These are phyloP conservation scores for Podospora comata DNA, from an alignment of 495 filamentous ascomycete species.

Conservation along the genomic window DNA sequence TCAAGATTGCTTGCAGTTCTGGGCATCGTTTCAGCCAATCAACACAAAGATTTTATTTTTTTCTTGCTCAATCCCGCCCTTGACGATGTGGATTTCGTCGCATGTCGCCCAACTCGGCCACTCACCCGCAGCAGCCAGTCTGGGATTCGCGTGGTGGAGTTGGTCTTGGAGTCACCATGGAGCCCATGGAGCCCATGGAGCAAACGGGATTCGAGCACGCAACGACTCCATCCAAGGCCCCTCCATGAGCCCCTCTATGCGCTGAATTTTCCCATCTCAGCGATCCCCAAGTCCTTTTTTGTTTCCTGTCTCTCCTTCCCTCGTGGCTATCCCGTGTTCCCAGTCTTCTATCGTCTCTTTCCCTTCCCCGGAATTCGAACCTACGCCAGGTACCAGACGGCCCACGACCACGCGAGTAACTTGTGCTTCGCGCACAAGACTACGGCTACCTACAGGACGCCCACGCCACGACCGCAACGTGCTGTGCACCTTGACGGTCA, in stretches of 20 bases:
- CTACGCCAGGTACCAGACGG: background rate
- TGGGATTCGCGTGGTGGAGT: background rate
- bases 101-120: slow-evolving; percentile 10
- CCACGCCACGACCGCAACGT: background rate
- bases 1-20: slow-evolving; percentile 18
- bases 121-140: slow-evolving; percentile 1
- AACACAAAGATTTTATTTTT: slow-evolving; percentile 10
- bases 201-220: background rate
- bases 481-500: background rate
- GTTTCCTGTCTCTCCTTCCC: slow-evolving; percentile 10
- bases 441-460: background rate
- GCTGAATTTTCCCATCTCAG: slow-evolving; percentile 5
- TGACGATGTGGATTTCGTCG: slow-evolving; percentile 6
- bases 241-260: slow-evolving; percentile 1
- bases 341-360: slow-evolving; percentile 6
- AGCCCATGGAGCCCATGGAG: background rate
- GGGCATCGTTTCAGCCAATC: slow-evolving; percentile 18
- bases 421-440: background rate
- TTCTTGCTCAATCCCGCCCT: slow-evolving; percentile 4
- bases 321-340: slow-evolving; percentile 7
- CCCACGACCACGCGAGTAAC: background rate
- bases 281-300: slow-evolving; percentile 4
- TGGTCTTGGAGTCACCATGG: background rate
- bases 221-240: background rate
- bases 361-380: background rate